Evolutionary conservation across 176 grass and related monocot genomes (phyloP), one percentile per base, ranked within the genome.

Genomic region (Musa acuminata): DNA sequence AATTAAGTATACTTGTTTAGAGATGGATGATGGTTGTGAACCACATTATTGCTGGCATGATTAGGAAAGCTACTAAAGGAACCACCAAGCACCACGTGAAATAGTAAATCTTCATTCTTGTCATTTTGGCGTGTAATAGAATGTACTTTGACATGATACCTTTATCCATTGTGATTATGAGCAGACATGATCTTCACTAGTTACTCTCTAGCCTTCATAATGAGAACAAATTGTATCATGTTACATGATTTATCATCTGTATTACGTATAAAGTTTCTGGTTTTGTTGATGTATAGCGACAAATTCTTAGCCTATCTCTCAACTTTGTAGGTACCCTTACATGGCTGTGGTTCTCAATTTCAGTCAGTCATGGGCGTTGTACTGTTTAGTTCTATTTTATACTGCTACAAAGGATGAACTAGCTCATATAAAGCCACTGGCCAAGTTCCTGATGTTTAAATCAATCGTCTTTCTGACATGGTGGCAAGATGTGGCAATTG

Each of bases 401-500:
- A 75, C 94, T 52, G 94, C 83, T 75, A 98, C 88, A 85, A 88
- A 98, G 74, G 94, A 93, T 82, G 86, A 93, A 63, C 82, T 98
- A 68, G 87, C 94, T 17, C 90, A 88, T 83, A 93, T 98, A 86
- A 93, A 93, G 62, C 94, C 90, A 77, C 90, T 98, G 27, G 82
- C 94, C 11, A 93, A 98, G 78, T 98, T 98, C 80, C 73, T 98
- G 21, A 85, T 89, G 50, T 98, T 98, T 79, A 98, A 98, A 76
- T 91, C 94, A 12, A 98, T 93, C 75, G 90, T 98, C n/a, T 98
- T 98, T 80, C 85, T 98, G 78, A 98, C 94, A 59, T 98, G 94
- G 94, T 98, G 94, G 94, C 94, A 93, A 87, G 94, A 83, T 79
- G 81, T 93, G 9, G 87, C 85, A 50, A 93, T 98, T 59, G 94